Evolutionary conservation across 441 rosid genomes (phyloP).

Genomic region (Adansonia grandidieri): DNA sequence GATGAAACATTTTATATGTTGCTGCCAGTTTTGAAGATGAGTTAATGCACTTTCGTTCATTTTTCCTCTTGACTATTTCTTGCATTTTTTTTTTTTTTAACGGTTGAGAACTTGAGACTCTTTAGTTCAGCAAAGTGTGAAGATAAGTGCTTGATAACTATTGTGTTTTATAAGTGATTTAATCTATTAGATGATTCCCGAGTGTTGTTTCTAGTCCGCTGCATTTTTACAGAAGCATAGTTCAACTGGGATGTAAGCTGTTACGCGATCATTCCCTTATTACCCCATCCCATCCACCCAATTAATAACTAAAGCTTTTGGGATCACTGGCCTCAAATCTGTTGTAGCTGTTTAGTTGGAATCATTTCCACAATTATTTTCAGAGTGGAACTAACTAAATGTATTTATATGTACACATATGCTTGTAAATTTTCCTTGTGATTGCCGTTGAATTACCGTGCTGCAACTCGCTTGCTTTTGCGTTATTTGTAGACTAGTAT

Average conservation of each 20-base stretch:
- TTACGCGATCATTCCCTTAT: neutral
- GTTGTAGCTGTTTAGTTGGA: neutral
- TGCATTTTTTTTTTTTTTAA: neutral
- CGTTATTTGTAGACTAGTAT: no score
- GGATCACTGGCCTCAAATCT: neutral
- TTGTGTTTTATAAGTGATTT: neutral
- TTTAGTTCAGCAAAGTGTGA: neutral
- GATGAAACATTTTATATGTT: neutral
- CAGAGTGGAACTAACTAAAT: neutral
- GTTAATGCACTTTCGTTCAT: neutral
- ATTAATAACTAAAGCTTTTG: neutral
- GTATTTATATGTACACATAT: neutral
- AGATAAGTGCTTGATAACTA: neutral
- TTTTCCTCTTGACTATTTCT: neutral
- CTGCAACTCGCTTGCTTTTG: neutral
- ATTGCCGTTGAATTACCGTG: neutral
- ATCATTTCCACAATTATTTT: neutral
- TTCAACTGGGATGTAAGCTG: neutral
- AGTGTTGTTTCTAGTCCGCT: neutral
- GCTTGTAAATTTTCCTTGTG: neutral
- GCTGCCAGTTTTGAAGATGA: neutral
- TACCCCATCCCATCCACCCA: neutral
- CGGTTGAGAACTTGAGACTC: no score
- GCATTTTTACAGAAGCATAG: neutral
- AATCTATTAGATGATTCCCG: neutral